These are phyloP conservation scores for Rhodotorula graminis DNA, from an alignment of 768 basidiomycete species.

Conservation along the genomic window DNA sequence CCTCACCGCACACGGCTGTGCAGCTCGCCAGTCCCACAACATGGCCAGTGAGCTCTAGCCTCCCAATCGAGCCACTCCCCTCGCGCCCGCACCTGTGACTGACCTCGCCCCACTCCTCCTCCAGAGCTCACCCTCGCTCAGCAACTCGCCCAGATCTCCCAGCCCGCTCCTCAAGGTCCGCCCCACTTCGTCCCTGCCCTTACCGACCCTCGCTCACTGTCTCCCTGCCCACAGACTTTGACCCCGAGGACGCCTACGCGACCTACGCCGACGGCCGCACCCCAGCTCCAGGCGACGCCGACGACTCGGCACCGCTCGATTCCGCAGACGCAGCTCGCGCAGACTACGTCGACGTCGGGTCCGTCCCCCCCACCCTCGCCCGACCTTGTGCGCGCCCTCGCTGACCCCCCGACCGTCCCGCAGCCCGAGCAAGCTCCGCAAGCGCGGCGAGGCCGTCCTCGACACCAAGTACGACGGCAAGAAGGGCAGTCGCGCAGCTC, in stretches of 20 bases:
- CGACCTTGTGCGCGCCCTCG: background rate
- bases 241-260: constrained; percentile 63
- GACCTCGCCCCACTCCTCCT: too few relatives aligned
- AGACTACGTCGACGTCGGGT: constrained; percentile 86
- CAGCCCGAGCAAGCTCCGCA: constrained; percentile 68
- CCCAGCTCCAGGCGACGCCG: constrained; percentile 42
- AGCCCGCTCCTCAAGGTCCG: constrained; percentile 64
- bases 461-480: constrained; percentile 76
- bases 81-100: background rate
- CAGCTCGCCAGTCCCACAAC: background rate
- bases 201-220: constrained; percentile 3
- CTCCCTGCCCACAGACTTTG: constrained; percentile 63
- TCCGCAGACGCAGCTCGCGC: constrained; percentile 52
- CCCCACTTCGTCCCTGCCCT: constrained; percentile 17
- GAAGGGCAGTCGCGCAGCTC: constrained; percentile 59
- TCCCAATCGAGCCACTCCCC: background rate
- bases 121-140: constrained; percentile 51
- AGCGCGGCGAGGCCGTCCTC: constrained; percentile 59
- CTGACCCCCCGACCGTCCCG: background rate
- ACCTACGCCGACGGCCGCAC: constrained; percentile 51
- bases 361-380: constrained; percentile 42
- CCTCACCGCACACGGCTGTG: too few relatives aligned
- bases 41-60: background rate
- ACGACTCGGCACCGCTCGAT: background rate
- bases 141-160: constrained; percentile 74